Conservation (phyloP, 306 rosid species). For the Carpinus viminea region DNA sequence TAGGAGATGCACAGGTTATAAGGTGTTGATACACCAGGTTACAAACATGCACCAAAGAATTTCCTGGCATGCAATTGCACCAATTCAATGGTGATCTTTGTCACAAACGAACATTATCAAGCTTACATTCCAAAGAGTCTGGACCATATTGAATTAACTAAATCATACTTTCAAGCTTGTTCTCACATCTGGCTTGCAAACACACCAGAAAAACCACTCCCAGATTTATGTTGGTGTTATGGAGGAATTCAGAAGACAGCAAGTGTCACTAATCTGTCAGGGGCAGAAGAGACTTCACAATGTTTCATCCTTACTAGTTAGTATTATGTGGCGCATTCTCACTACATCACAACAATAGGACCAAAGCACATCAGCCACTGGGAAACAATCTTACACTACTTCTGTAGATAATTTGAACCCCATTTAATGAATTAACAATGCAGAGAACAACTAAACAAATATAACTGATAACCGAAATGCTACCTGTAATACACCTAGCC, state of each 20-base stretch:
- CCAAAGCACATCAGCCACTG: neutral
- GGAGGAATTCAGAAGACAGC: neutral
- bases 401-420: neutral
- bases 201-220: too few relatives aligned
- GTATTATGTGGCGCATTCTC: neutral
- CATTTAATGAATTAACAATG: neutral
- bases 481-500: conserved; percentile 82
- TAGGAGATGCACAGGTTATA: neutral
- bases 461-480: neutral
- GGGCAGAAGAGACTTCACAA: neutral
- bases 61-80: neutral
- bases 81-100: neutral
- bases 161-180: neutral
- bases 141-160: neutral
- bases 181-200: neutral
- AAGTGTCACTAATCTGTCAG: neutral
- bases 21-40: neutral
- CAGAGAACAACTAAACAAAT: neutral
- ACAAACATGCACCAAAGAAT: neutral
- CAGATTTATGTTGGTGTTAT: too few relatives aligned
- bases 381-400: neutral
- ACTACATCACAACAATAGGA: neutral
- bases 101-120: neutral
- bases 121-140: neutral
- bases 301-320: neutral